Conservation (phyloP, 2,329 filamentous ascomycete species). For the Phialemoniopsis sp. region DNA sequence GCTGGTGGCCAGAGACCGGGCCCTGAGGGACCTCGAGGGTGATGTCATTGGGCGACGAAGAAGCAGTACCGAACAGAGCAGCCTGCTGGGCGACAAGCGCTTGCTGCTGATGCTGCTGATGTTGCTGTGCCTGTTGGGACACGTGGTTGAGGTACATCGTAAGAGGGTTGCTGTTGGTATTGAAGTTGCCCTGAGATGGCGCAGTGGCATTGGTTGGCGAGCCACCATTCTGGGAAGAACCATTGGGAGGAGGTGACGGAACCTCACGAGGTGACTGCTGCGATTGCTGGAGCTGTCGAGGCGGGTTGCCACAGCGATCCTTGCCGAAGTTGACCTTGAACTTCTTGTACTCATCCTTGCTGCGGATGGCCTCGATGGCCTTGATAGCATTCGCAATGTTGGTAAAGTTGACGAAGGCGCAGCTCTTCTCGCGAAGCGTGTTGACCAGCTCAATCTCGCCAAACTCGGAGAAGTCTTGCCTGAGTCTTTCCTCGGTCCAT, state of each 20-base stretch:
- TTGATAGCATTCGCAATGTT: constrained; percentile 99
- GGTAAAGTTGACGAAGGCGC: constrained; percentile 98
- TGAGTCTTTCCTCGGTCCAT: constrained; percentile 92
- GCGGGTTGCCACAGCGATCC: constrained; percentile 94
- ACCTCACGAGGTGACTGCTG: constrained; percentile 62
- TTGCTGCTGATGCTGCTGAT: constrained; percentile 72
- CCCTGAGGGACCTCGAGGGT: constrained; percentile 58
- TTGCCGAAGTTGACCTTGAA: constrained; percentile 99
- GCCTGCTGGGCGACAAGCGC: constrained; percentile 72
- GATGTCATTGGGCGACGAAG: constrained; percentile 53
- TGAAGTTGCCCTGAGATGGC: constrained; percentile 67
- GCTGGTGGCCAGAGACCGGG: constrained; percentile 55
- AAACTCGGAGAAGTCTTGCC: constrained; percentile 95
- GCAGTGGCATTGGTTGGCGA: constrained; percentile 56
- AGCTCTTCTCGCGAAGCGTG: constrained; percentile 95
- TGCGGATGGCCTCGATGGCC: constrained; percentile 92
- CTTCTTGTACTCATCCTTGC: constrained; percentile 92
- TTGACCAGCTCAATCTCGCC: constrained; percentile 98
- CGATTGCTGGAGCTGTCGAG: constrained; percentile 69
- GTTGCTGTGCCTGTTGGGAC: constrained; percentile 65
- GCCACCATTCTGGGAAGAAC: constrained; percentile 54
- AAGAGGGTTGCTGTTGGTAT: constrained; percentile 80
- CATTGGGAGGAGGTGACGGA: constrained; percentile 53
- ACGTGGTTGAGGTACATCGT: constrained; percentile 91
- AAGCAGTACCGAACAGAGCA: constrained; percentile 72